A percentile compares a stretch with the other conserved stretches of the same genome.
Evolutionary conservation across 192 early-diverging fungal species (phyloP).

Genomic region (Entophlyctis luteolus): DNA sequence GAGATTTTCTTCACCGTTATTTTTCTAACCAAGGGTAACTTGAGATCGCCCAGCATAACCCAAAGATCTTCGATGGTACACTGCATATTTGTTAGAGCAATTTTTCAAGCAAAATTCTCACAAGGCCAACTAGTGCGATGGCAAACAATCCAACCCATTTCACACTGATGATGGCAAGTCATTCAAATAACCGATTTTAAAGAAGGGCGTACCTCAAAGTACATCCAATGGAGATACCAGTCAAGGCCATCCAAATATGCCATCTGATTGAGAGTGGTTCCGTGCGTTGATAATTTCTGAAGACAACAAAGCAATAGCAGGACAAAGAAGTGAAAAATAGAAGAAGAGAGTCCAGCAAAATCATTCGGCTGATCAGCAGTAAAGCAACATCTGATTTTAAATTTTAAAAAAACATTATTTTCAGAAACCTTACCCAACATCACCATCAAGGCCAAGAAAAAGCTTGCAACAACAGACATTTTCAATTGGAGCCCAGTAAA

Average conservation of each 20-base stretch:
- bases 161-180: constrained; percentile 48
- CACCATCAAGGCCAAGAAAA: constrained; percentile 74
- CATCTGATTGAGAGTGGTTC: constrained; percentile 76
- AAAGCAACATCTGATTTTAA: constrained; percentile 60
- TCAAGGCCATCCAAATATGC: constrained; percentile 84
- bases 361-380: constrained; percentile 81
- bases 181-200: neutral
- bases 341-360: constrained; percentile 93
- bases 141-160: constrained; percentile 97
- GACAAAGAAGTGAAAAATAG: constrained; percentile 78
- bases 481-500: constrained; percentile 74
- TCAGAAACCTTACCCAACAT: constrained; percentile 55
- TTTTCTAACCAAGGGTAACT: constrained; percentile 35
- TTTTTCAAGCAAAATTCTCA: constrained; percentile 6
- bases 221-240: constrained; percentile 81
- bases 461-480: constrained; percentile 60
- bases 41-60: constrained; percentile 73
- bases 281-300: constrained; percentile 67
- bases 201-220: constrained; percentile 57
- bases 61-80: constrained; percentile 90
- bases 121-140: constrained; percentile 81
- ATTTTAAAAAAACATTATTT: neutral
- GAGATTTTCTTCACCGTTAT: neutral
- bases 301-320: constrained; percentile 64
- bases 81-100: constrained; percentile 1